A percentile compares a stretch with the other conserved stretches of the same genome.
phyloP scores from a whole-genome alignment of 768 basidiomycete species.

The Gelatoporia subvermispora region DNA sequence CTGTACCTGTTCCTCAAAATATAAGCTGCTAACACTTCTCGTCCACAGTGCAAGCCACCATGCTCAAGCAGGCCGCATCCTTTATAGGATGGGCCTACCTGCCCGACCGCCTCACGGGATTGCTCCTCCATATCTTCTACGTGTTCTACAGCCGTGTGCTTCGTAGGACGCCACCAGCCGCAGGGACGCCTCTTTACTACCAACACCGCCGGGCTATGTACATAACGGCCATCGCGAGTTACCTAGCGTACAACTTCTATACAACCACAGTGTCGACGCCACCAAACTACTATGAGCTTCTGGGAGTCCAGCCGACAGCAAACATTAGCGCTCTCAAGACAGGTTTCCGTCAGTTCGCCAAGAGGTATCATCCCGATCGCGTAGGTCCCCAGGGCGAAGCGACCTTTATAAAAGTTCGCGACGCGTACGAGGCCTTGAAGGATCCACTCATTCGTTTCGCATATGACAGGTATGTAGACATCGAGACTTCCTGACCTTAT shows the following conservation, averaged over 20 bases:
- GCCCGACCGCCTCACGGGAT: slow-evolving; percentile 55
- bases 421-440: slow-evolving; percentile 75
- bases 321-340: slow-evolving; percentile 64
- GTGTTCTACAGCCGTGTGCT: slow-evolving; percentile 27
- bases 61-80: slow-evolving; percentile 29
- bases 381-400: slow-evolving; percentile 55
- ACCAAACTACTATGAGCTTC: slow-evolving; percentile 76
- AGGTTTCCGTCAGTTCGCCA: slow-evolving; percentile 74
- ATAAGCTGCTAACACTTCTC: background rate
- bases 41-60: slow-evolving; percentile 6
- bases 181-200: slow-evolving; percentile 39
- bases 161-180: slow-evolving; percentile 33
- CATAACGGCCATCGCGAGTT: slow-evolving; percentile 57
- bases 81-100: slow-evolving; percentile 63
- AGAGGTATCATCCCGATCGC: slow-evolving; percentile 72
- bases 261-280: slow-evolving; percentile 51
- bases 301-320: slow-evolving; percentile 56
- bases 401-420: slow-evolving; percentile 64
- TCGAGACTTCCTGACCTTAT: background rate
- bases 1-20: background rate
- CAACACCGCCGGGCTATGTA: slow-evolving; percentile 64
- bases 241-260: slow-evolving; percentile 61
- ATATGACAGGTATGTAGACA: slow-evolving; percentile 64
- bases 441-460: slow-evolving; percentile 77
- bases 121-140: slow-evolving; percentile 46